Percentiles rank a stretch among this genome's conserved stretches.
phyloP scores from a whole-genome alignment of 179 eudicot genomes.

The Beta lomatogona region DNA sequence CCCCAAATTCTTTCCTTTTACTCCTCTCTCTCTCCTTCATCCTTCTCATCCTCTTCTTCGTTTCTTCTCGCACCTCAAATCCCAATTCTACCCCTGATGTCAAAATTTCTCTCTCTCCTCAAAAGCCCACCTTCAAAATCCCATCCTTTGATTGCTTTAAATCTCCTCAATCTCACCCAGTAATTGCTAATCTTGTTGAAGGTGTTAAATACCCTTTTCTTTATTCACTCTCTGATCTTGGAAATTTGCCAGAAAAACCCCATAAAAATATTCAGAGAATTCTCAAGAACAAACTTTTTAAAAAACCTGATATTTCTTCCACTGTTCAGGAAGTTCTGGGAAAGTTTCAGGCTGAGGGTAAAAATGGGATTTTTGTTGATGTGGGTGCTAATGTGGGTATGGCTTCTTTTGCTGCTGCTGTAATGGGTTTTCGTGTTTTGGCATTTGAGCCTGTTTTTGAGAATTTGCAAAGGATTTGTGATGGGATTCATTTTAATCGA shows the following conservation, averaged over 20 bases:
- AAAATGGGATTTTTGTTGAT: slow-evolving; percentile 70
- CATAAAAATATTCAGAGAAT: slow-evolving; percentile 80
- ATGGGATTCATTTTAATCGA: slow-evolving; percentile 83
- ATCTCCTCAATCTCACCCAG: slow-evolving; percentile 78
- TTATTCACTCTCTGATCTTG: slow-evolving; percentile 76
- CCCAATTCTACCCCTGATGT: neutral
- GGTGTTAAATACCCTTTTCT: slow-evolving; percentile 74
- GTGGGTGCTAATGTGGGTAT: slow-evolving; percentile 98
- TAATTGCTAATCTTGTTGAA: slow-evolving; percentile 77
- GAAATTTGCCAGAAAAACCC: slow-evolving; percentile 79
- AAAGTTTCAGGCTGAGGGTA: slow-evolving; percentile 42
- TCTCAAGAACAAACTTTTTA: slow-evolving; percentile 70
- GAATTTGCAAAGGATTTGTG: slow-evolving; percentile 96
- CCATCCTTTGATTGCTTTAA: slow-evolving; percentile 71
- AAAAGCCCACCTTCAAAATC: slow-evolving; percentile 34
- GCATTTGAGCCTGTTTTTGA: slow-evolving; percentile 93
- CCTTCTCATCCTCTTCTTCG: slow-evolving; percentile 57
- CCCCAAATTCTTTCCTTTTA: slow-evolving; percentile 47
- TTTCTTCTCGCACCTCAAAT: slow-evolving; percentile 37
- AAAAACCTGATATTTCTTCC: slow-evolving; percentile 72
- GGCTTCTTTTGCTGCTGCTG: slow-evolving; percentile 91
- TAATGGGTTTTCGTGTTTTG: slow-evolving; percentile 79
- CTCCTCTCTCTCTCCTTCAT: slow-evolving; percentile 55
- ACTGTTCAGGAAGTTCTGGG: slow-evolving; percentile 71
- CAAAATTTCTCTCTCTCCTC: neutral